Base-by-base conservation (phyloP, 441 rosid species). In the Adansonia grandidieri region DNA sequence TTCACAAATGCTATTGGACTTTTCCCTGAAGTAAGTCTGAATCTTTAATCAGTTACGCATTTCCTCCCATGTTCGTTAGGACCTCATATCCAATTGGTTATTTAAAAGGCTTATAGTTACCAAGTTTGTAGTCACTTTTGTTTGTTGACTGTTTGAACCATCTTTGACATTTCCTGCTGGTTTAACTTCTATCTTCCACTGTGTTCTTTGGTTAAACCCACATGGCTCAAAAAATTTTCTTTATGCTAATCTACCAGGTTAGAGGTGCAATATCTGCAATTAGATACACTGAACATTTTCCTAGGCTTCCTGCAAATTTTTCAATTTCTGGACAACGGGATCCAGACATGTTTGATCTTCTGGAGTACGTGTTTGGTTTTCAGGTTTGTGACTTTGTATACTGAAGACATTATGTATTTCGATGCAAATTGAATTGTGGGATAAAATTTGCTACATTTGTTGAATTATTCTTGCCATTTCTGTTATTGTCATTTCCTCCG, bases 311-410 rank as follows among this genome's bases (percentile, higher is more conserved):
- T 81, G 80, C 85, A 68, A 83, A 84, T 80, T 86, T 90, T 79
- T 89, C 87, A 83, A 85, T 95, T 77, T 86, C 92, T 22, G 96
- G 97, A 82, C 95, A 93, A 79, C 95, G 98, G 62, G 87, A 86
- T 61, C 87, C 96, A 71, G 99, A 97, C 86, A 85, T 97, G 89
- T 97, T 97, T 89, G 99, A 97, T 87, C 93, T 93, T 76, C 78
- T 97, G 82, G 95, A 92, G 78, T 92, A 84, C 87, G 93, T 87
- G 37, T 95, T 97, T 87, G 98, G 98, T 78, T 97, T 97, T 88
- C 99, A 97, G 98, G 99, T 97, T 81, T 76, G 86, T 82, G 64
- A 57, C 20, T 61, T 47, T 71, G 22, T 73, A 22, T 76, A 2
- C 9, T 8, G 32, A 20, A 20, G 72, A 53, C 17, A 22, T 17